phyloP scores from a whole-genome alignment of 306 rosid genomes.

The Dalbergia oliveri region DNA sequence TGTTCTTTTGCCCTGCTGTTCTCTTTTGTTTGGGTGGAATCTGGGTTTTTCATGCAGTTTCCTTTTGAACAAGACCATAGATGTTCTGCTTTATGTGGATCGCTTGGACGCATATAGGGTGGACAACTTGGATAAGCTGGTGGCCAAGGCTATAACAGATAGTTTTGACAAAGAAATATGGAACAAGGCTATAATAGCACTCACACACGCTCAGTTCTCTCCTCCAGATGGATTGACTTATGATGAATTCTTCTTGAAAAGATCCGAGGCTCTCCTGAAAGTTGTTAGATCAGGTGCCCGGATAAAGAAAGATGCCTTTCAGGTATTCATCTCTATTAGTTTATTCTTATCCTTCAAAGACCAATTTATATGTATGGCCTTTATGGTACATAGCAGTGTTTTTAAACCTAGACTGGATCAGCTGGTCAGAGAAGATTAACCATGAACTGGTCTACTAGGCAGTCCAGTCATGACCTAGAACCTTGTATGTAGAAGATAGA shows the following conservation, averaged over 20 bases:
- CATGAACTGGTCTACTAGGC: slow-evolving; percentile 6
- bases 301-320: slow-evolving; percentile 63
- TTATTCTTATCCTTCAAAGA: slow-evolving; percentile 7
- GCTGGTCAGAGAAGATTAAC: slow-evolving; percentile 2
- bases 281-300: slow-evolving; percentile 70
- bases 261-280: slow-evolving; percentile 85
- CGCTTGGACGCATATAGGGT: slow-evolving; percentile 95
- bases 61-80: slow-evolving; percentile 94
- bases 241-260: slow-evolving; percentile 81
- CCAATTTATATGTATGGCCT: slow-evolving; percentile 10
- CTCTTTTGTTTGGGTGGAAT: slow-evolving; percentile 37
- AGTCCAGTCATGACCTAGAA: neutral
- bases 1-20: slow-evolving; percentile 21
- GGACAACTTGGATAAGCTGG: slow-evolving; percentile 87
- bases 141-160: slow-evolving; percentile 78
- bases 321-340: slow-evolving; percentile 52
- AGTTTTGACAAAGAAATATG: slow-evolving; percentile 91
- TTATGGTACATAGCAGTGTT: neutral
- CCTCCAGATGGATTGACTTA: slow-evolving; percentile 94
- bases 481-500: slow-evolving; percentile 6
- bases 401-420: neutral
- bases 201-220: slow-evolving; percentile 92
- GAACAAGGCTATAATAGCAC: slow-evolving; percentile 86
- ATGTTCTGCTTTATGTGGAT: slow-evolving; percentile 91
- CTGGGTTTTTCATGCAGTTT: slow-evolving; percentile 63